A percentile compares a stretch with the other conserved stretches of the same genome.
phyloP scores from a whole-genome alignment of 345 rosid species.

The Euphorbia peplus region DNA sequence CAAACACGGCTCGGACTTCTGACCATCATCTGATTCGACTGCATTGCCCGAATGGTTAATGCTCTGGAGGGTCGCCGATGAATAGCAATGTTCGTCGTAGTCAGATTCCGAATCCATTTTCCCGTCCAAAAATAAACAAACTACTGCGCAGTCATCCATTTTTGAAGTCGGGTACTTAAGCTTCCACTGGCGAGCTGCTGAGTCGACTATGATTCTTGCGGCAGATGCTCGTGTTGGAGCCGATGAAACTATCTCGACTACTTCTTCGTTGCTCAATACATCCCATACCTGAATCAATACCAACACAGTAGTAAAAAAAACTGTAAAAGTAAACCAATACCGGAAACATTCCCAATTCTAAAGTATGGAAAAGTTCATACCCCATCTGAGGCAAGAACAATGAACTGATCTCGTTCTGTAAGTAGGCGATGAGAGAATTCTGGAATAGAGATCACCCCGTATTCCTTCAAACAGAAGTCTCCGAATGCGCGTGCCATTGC shows the following conservation, averaged over 20 bases:
- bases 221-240: constrained; percentile 80
- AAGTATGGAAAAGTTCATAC: constrained; percentile 32
- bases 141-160: constrained; percentile 99
- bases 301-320: neutral
- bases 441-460: constrained; percentile 92
- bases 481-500: constrained; percentile 99
- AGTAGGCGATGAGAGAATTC: constrained; percentile 86
- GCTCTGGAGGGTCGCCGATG: constrained; percentile 75
- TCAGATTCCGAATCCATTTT: constrained; percentile 93
- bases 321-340: neutral
- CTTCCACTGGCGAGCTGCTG: constrained; percentile 94
- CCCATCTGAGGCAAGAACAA: constrained; percentile 98
- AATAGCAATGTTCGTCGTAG: constrained; percentile 66
- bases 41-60: constrained; percentile 68
- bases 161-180: constrained; percentile 98
- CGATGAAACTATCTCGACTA: constrained; percentile 81
- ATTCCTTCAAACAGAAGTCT: constrained; percentile 97
- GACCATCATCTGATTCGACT: constrained; percentile 73
- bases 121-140: constrained; percentile 89
- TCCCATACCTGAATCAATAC: constrained; percentile 78
- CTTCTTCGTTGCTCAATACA: constrained; percentile 95
- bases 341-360: no score
- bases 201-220: constrained; percentile 76
- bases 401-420: constrained; percentile 86
- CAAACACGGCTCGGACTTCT: constrained; percentile 75